These are phyloP conservation scores for Coemansia sp. DNA, from an alignment of 192 early-diverging fungal species.

Conservation along the genomic window DNA sequence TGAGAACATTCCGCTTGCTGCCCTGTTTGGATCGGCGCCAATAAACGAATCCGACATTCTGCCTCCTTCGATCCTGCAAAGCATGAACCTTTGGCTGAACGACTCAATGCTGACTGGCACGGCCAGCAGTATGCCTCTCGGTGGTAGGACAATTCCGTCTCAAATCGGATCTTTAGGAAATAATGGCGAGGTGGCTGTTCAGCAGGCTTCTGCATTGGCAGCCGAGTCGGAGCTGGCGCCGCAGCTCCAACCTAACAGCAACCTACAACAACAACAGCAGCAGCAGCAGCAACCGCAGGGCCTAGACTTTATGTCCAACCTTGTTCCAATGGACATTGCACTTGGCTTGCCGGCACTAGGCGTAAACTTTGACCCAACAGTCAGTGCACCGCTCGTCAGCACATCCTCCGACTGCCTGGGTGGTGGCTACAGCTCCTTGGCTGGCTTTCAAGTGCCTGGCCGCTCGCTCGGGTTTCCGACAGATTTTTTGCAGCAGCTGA, in stretches of 20 bases:
- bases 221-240: background rate
- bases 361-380: background rate
- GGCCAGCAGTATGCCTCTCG: background rate
- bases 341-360: constrained; percentile 29
- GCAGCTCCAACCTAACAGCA: background rate
- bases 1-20: constrained; percentile 38
- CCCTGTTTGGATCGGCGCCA: constrained; percentile 36
- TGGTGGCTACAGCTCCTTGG: constrained; percentile 6
- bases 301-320: constrained; percentile 8
- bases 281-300: constrained; percentile 1
- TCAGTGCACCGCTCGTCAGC: constrained; percentile 1
- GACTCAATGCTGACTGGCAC: constrained; percentile 42
- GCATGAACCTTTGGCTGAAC: constrained; percentile 52
- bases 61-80: constrained; percentile 46
- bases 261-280: constrained; percentile 2
- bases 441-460: background rate
- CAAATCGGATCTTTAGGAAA: background rate
- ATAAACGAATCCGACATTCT: constrained; percentile 49
- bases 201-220: background rate
- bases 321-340: constrained; percentile 48
- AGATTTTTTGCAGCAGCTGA: constrained; percentile 36
- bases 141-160: background rate
- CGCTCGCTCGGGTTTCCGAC: constrained; percentile 7
- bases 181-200: background rate
- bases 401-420: background rate